Conservation (phyloP, 805 yeast genomes). For the Nematodospora valgi region DNA sequence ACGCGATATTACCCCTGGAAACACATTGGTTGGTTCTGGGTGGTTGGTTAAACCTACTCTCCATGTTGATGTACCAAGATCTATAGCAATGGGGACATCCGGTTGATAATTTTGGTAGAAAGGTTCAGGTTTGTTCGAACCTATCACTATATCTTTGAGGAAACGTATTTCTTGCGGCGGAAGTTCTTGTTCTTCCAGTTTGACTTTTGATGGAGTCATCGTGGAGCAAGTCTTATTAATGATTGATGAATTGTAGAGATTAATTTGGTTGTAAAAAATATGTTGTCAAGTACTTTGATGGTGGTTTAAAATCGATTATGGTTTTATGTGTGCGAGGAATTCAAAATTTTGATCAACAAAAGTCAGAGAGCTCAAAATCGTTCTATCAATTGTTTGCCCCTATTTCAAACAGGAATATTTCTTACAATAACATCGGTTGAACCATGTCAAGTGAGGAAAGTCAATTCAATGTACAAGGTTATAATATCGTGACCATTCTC, state of each 20-base stretch:
- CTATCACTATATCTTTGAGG: slow-evolving; percentile 39
- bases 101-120: slow-evolving; percentile 45
- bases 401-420: no score
- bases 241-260: not conserved
- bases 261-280: not conserved
- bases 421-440: no score
- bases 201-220: slow-evolving; percentile 15
- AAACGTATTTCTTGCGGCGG: slow-evolving; percentile 43
- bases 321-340: not conserved
- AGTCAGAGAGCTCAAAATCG: no score
- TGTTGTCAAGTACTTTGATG: slow-evolving; percentile 1
- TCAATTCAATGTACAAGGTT: slow-evolving; percentile 69
- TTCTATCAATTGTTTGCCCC: no score
- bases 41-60: slow-evolving; percentile 57
- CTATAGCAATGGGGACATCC: slow-evolving; percentile 80
- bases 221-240: not conserved
- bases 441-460: slow-evolving; percentile 36
- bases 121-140: slow-evolving; percentile 38
- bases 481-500: slow-evolving; percentile 73
- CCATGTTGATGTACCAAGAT: slow-evolving; percentile 66
- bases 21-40: slow-evolving; percentile 52
- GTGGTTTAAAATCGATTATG: slow-evolving; percentile 1
- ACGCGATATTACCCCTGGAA: slow-evolving; percentile 67
- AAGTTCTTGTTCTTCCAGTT: slow-evolving; percentile 18
- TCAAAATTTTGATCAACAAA: slow-evolving; percentile 3